Evolutionary conservation across 2,329 filamentous ascomycete genomes (phyloP).

Genomic region (Ceratocystis papillata): DNA sequence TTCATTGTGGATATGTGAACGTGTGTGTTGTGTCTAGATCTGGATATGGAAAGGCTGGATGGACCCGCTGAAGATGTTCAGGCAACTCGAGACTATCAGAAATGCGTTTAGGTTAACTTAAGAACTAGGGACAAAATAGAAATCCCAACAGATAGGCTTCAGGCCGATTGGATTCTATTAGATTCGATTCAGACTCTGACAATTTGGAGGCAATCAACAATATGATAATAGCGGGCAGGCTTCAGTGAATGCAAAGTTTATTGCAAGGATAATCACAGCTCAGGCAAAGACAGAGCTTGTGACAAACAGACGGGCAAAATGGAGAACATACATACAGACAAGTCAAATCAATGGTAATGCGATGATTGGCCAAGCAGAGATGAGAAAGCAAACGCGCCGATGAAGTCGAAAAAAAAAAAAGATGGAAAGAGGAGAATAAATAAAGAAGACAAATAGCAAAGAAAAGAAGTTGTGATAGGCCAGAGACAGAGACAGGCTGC

Average conservation of each 20-base stretch:
- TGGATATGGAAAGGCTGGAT: background rate
- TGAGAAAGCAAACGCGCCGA: slow-evolving; percentile 7
- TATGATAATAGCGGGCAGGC: background rate
- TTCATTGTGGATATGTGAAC: slow-evolving; percentile 52
- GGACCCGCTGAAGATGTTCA: background rate
- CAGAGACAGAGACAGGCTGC: background rate
- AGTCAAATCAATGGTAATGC: background rate
- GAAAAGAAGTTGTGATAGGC: slow-evolving; percentile 13
- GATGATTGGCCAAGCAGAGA: slow-evolving; percentile 5
- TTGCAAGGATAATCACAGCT: slow-evolving; percentile 19
- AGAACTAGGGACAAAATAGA: too few relatives aligned
- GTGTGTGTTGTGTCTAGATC: background rate
- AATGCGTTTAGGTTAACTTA: background rate
- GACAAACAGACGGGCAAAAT: background rate
- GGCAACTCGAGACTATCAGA: background rate
- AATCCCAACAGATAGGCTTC: too few relatives aligned
- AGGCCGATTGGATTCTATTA: background rate
- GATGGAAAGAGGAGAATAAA: slow-evolving; percentile 29
- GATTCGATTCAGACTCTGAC: background rate
- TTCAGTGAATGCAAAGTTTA: slow-evolving; percentile 59
- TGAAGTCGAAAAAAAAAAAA: slow-evolving; percentile 8
- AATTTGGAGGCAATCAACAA: background rate
- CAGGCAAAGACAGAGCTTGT: background rate
- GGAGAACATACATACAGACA: slow-evolving; percentile 1
- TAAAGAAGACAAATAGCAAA: slow-evolving; percentile 13